These are phyloP conservation scores for Echria macrotheca DNA, from an alignment of 495 filamentous ascomycete genomes.

Conservation along the genomic window DNA sequence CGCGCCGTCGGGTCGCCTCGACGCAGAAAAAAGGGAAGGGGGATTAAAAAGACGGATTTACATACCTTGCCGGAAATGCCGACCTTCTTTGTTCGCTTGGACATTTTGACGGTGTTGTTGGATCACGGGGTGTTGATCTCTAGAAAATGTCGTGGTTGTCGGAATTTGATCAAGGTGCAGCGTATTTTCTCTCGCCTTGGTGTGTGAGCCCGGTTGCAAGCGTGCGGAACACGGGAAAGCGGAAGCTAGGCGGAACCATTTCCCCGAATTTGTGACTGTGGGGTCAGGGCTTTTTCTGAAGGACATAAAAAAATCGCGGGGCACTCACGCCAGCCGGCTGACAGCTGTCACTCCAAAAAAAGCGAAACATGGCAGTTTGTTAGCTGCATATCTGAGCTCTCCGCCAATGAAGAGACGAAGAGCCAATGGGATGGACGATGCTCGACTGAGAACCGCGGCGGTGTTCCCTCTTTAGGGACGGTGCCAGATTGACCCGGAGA, in stretches of 20 bases:
- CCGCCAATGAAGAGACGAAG: no score
- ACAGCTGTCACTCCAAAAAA: background rate
- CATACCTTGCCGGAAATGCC: conserved; percentile 60
- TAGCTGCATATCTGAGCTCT: no score
- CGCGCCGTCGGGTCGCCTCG: conserved; percentile 12
- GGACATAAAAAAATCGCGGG: background rate
- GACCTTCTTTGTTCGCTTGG: conserved; percentile 98
- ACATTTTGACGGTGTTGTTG: conserved; percentile 64
- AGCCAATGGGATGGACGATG: no score
- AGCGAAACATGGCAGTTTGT: no score
- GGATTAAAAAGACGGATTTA: conserved; percentile 9
- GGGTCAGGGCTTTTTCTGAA: conserved; percentile 4
- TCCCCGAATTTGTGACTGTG: conserved; percentile 18
- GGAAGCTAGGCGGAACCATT: conserved; percentile 28
- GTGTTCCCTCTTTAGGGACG: no score
- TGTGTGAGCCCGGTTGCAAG: conserved; percentile 10
- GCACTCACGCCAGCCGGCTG: background rate
- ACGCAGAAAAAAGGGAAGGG: background rate
- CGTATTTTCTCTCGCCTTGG: conserved; percentile 24
- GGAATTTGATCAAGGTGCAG: conserved; percentile 29
- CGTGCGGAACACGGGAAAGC: conserved; percentile 7
- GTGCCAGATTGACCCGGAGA: no score
- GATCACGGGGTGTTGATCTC: conserved; percentile 16
- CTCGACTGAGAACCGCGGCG: no score
- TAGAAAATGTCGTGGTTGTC: conserved; percentile 19